Conservation (phyloP, 1,139 yeast genomes). For the Hanseniaspora gamundiae region DNA sequence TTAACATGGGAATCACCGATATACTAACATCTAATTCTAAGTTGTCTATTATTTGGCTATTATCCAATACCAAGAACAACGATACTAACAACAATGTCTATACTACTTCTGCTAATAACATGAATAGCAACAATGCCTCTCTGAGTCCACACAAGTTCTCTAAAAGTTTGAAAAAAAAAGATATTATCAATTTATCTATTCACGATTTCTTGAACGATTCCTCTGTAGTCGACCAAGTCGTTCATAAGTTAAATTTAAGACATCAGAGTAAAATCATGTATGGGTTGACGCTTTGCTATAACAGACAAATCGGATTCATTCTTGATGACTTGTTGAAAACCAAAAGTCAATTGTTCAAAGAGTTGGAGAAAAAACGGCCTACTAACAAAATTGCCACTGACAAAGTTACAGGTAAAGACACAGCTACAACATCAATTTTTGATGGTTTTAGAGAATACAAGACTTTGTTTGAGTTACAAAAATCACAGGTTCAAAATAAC, state of each 20-base stretch:
- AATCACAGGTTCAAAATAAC: neutral
- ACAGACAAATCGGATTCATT: neutral
- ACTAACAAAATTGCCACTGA: no score
- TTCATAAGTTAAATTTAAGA: neutral
- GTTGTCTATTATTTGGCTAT: neutral
- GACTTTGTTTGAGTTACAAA: neutral
- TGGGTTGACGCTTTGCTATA: conserved; percentile 1
- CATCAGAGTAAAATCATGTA: neutral
- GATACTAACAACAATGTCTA: no score
- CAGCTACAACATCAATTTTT: neutral
- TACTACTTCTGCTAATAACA: neutral
- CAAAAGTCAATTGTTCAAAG: neutral
- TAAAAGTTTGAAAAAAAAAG: neutral
- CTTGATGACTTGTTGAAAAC: neutral
- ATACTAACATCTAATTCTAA: neutral
- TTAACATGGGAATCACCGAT: neutral
- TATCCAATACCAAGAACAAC: neutral
- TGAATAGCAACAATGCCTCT: neutral
- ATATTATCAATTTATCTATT: neutral
- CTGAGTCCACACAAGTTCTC: neutral
- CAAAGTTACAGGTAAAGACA: neutral
- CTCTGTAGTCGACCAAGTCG: neutral
- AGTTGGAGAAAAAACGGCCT: neutral
- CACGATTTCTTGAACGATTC: neutral
- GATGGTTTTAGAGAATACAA: conserved; percentile 1